Conservation (phyloP, 1,284 basidiomycete species). For the Cutaneotrichosporon dermatis region DNA sequence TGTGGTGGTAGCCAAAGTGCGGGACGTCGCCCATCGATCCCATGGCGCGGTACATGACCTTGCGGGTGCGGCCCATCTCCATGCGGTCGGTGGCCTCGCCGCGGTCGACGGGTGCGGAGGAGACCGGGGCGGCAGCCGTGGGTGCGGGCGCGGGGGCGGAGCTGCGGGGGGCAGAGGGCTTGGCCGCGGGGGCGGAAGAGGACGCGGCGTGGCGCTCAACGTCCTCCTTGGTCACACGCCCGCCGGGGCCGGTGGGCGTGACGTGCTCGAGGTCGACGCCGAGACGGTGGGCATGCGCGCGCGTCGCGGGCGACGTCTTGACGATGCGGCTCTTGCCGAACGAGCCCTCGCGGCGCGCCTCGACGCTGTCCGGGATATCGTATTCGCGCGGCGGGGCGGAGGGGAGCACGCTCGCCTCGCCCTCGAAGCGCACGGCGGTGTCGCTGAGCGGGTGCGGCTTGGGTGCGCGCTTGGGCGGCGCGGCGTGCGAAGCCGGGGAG, state of each 20-base stretch:
- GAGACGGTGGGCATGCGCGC: conserved; percentile 34
- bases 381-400: conserved; percentile 12
- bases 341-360: conserved; percentile 11
- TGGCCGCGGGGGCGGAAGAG: not conserved
- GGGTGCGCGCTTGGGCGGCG: conserved; percentile 9
- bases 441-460: conserved; percentile 18
- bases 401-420: conserved; percentile 40
- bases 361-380: conserved; percentile 14
- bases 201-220: conserved; percentile 45
- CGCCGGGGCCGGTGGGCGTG: conserved; percentile 56
- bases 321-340: conserved; percentile 17
- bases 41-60: conserved; percentile 85
- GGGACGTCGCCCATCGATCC: conserved; percentile 60
- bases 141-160: not conserved
- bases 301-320: conserved; percentile 37
- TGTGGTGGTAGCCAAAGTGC: conserved; percentile 77
- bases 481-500: not conserved
- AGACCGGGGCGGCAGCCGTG: not conserved
- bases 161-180: not conserved
- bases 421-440: conserved; percentile 29
- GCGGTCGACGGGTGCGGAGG: conserved; percentile 47
- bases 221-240: conserved; percentile 64
- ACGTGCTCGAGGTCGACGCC: conserved; percentile 50
- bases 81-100: conserved; percentile 62
- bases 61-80: conserved; percentile 64